phyloP scores from a whole-genome alignment of 2,329 filamentous ascomycete genomes.

The Cercospora sp. region DNA sequence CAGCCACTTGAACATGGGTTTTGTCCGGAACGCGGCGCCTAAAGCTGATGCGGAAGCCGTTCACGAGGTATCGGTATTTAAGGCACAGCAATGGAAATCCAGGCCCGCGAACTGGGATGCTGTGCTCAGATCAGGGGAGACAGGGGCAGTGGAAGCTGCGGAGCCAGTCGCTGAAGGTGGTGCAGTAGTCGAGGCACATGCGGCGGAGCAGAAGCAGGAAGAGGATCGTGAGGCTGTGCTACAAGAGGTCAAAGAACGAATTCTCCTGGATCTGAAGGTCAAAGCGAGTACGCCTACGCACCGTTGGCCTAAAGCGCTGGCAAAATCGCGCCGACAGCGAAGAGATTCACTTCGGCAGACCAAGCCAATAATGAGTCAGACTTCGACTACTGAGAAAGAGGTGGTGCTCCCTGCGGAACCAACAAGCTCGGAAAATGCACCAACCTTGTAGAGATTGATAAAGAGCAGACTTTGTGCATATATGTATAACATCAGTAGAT shows the following conservation, averaged over 20 bases:
- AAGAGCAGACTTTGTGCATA: not conserved
- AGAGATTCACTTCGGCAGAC: not conserved
- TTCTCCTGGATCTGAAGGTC: not conserved
- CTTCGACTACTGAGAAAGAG: not conserved
- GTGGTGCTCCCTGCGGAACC: not conserved
- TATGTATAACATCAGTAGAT: constrained; percentile 2
- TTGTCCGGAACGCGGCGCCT: constrained; percentile 28
- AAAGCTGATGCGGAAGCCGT: constrained; percentile 1
- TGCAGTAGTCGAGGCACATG: not conserved
- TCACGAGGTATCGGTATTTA: constrained; percentile 9
- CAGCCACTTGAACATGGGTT: constrained; percentile 35
- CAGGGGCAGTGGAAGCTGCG: not conserved
- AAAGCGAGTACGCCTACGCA: not conserved
- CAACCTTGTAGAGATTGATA: not conserved
- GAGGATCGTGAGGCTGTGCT: constrained; percentile 1
- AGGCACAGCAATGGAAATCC: not conserved
- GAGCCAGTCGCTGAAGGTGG: not conserved
- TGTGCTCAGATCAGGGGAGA: not conserved
- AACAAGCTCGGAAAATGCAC: constrained; percentile 7
- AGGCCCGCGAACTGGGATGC: constrained; percentile 1
- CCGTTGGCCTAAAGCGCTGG: not conserved
- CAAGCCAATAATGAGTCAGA: not conserved
- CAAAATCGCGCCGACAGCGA: not conserved
- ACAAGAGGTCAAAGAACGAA: not conserved
- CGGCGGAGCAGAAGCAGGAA: not conserved